Conservation (phyloP, 805 yeast genomes). For the Starmerella kuoi region DNA sequence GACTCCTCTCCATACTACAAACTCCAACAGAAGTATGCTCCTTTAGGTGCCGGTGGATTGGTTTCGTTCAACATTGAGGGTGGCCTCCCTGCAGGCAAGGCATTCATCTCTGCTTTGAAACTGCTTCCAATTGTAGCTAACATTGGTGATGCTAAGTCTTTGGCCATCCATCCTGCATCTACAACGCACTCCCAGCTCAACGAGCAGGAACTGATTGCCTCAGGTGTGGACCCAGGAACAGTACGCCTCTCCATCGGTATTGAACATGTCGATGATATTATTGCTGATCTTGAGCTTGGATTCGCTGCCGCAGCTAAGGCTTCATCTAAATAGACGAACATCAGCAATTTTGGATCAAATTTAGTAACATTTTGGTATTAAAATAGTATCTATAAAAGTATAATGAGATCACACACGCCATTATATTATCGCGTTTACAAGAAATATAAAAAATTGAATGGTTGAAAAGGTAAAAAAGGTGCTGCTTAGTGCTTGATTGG, state of each 20-base stretch:
- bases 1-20: slow-evolving; percentile 67
- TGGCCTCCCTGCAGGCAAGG: slow-evolving; percentile 59
- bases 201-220: slow-evolving; percentile 63
- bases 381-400: no score
- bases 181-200: slow-evolving; percentile 89
- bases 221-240: slow-evolving; percentile 83
- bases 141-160: slow-evolving; percentile 91
- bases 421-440: no score
- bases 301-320: slow-evolving; percentile 38
- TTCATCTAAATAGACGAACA: background rate
- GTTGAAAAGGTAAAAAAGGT: no score
- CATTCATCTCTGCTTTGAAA: slow-evolving; percentile 70
- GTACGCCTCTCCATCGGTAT: slow-evolving; percentile 85
- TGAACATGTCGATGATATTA: slow-evolving; percentile 82
- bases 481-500: no score
- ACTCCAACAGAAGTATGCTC: slow-evolving; percentile 70
- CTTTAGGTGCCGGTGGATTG: slow-evolving; percentile 74
- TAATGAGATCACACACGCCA: no score
- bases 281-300: slow-evolving; percentile 78
- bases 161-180: slow-evolving; percentile 90
- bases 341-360: background rate
- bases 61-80: slow-evolving; percentile 81
- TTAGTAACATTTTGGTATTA: background rate
- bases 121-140: slow-evolving; percentile 88
- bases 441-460: no score